Base-by-base conservation (phyloP, 176 grass and related monocot species). In the Saccharum officinarum region DNA sequence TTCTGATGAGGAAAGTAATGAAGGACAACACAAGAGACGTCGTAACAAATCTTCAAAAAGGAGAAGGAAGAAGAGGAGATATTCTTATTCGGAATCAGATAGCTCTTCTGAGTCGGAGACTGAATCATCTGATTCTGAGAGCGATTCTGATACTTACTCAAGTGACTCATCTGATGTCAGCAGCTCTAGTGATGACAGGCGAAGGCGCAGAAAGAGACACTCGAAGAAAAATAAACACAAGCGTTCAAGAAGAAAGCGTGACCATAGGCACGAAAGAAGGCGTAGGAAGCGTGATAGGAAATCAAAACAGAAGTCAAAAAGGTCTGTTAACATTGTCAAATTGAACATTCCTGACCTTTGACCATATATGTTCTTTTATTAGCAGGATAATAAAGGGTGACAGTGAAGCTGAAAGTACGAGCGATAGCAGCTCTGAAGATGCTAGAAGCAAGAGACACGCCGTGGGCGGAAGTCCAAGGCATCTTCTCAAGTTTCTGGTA, bases 151-250 rank as follows among this genome's bases (percentile, higher is more conserved):
- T 85, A 80, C 86, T 62, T 80, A 92, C 60, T 94, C 97, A 31
- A 94, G 90, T 46, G 89, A 92, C 22, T 83, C 79, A 26, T 94
- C 97, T 57, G 94, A 94, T 84, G 47, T 94, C 71, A 99, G 97
- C 74, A 95, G 91, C 61, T 99, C 97, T 89, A 96, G 93, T 86
- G 92, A 94, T 86, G 97, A 97, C 42, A 76, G 90, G 61, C 89
- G 90, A 71, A 92, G 72, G 79, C 87, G 62, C 36, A 87, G 71
- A 82, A 99, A 86, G 90, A 95, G 82, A 64, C 82, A 84, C 54
- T 91, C 86, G 2, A 99, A 81, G 76, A 91, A 77, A 84, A 90
- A 91, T 38, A 98, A 99, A 70, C 75, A 76, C 66, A 99, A 94
- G 86, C 91, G 77, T 69, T 76, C 81, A 72, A 97, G 83, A 87